These are phyloP conservation scores for Phellopilus nigrolimitatus DNA, from an alignment of 1,284 basidiomycete genomes.

Conservation along the genomic window DNA sequence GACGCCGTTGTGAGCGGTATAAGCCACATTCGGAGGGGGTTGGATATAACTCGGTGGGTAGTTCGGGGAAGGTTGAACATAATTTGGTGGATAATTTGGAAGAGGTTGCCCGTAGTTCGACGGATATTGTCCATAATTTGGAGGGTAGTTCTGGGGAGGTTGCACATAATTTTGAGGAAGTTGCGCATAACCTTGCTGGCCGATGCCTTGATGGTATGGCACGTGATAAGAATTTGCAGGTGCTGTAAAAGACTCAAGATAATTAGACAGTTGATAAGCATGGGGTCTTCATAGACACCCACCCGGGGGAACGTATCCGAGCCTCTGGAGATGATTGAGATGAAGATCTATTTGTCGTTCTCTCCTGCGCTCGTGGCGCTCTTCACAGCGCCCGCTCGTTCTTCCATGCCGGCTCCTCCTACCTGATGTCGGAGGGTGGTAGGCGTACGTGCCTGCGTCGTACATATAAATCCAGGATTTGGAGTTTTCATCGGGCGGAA, in stretches of 20 bases:
- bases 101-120: too few species aligned
- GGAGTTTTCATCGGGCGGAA: background rate
- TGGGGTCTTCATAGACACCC: background rate
- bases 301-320: background rate
- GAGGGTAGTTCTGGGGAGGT: too few species aligned
- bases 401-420: background rate
- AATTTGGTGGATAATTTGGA: too few species aligned
- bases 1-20: background rate
- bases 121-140: too few species aligned
- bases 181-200: too few species aligned
- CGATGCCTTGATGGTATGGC: too few species aligned
- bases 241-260: background rate
- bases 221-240: background rate
- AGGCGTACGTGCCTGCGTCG: background rate
- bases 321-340: background rate
- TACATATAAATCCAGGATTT: background rate
- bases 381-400: background rate
- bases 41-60: too few species aligned
- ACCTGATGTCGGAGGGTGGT: background rate
- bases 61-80: background rate
- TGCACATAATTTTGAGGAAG: too few species aligned
- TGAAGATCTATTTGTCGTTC: background rate
- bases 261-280: background rate
- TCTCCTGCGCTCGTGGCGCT: too few species aligned
- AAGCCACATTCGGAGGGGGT: too few species aligned